Conservation (phyloP, 768 basidiomycete species). For the Psilocybe cubensis region DNA sequence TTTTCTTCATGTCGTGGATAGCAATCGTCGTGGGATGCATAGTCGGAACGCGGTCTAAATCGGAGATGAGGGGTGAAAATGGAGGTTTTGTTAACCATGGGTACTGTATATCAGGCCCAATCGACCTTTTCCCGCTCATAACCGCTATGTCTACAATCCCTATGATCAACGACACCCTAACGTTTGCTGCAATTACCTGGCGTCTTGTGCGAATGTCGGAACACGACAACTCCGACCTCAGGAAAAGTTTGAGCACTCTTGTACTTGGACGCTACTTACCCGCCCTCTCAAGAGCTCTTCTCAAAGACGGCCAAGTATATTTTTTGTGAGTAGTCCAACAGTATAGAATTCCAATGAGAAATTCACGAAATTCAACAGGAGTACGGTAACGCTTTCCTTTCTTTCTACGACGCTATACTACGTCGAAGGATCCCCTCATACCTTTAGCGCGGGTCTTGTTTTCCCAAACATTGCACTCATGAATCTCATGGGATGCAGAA, state of each 20-base stretch:
- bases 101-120: not conserved
- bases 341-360: too few species aligned
- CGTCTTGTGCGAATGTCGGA: slow-evolving; percentile 22
- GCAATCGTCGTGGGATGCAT: slow-evolving; percentile 20
- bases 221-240: not conserved
- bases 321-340: slow-evolving; percentile 31
- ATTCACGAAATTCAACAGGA: too few species aligned
- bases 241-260: slow-evolving; percentile 9
- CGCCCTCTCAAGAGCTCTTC: slow-evolving; percentile 24
- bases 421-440: not conserved
- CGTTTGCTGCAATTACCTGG: slow-evolving; percentile 35
- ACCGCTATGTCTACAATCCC: slow-evolving; percentile 19
- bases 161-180: slow-evolving; percentile 29
- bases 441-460: slow-evolving; percentile 1
- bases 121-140: slow-evolving; percentile 9
- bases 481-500: slow-evolving; percentile 9
- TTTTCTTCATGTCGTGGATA: slow-evolving; percentile 32
- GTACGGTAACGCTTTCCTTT: slow-evolving; percentile 7
- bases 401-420: not conserved
- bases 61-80: not conserved
- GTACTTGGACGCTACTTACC: slow-evolving; percentile 30
- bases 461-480: slow-evolving; percentile 8
- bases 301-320: slow-evolving; percentile 34
- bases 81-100: not conserved
- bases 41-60: not conserved